phyloP scores from a whole-genome alignment of 495 filamentous ascomycete species.

The Lophiotrema nucula region DNA sequence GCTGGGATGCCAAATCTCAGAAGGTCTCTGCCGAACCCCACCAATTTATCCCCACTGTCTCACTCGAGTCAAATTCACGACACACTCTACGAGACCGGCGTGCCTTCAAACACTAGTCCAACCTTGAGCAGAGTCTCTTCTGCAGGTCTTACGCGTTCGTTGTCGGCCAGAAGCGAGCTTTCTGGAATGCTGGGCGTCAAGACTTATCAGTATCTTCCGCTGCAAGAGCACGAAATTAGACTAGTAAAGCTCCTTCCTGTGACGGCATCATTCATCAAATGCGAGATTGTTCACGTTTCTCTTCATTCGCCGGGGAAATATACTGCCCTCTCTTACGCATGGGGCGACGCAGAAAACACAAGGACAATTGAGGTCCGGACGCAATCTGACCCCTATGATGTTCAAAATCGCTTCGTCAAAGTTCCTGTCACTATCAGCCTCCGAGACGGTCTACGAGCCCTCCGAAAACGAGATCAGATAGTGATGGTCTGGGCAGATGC shows the following conservation, averaged over 20 bases:
- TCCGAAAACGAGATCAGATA: slow-evolving; percentile 14
- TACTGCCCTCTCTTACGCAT: slow-evolving; percentile 2
- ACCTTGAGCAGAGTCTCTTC: too few species aligned
- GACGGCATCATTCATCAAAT: slow-evolving; percentile 21
- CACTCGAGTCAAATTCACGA: too few species aligned
- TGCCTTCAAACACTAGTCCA: too few species aligned
- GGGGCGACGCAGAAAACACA: slow-evolving; percentile 26
- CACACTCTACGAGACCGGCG: too few species aligned
- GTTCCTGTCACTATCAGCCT: slow-evolving; percentile 5
- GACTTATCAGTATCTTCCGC: not conserved
- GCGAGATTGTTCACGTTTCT: slow-evolving; percentile 34
- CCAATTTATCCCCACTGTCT: too few species aligned
- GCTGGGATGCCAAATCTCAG: too few species aligned
- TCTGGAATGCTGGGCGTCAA: not conserved
- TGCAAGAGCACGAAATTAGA: not conserved
- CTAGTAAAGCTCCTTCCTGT: not conserved
- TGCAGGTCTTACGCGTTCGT: too few species aligned
- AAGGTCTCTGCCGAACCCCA: too few species aligned
- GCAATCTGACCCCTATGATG: too few species aligned
- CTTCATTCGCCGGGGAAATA: not conserved
- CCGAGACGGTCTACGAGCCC: not conserved
- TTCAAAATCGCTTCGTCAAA: too few species aligned
- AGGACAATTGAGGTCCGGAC: slow-evolving; percentile 21
- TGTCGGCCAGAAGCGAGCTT: too few species aligned
- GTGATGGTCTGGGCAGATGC: slow-evolving; percentile 29